Base-by-base conservation (phyloP, 768 basidiomycete genomes). In the Lentinula raphanica region DNA sequence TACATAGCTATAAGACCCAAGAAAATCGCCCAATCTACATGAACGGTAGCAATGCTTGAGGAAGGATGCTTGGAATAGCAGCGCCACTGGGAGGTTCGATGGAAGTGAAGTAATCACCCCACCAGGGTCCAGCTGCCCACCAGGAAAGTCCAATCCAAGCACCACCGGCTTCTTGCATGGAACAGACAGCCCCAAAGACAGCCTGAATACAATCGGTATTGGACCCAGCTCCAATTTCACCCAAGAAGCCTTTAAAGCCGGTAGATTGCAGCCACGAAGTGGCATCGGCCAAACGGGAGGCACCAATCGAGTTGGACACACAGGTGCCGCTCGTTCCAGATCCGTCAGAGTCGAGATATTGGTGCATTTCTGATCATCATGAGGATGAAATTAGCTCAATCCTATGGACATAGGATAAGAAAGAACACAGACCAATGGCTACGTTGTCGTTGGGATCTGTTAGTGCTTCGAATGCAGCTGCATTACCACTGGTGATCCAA, bases 271-370 rank as follows among this genome's bases (percentile, higher is more conserved):
- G 77, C 85, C 85, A 85, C 17, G 68, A 62, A 2, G 85, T 85
- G 8, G 85, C 85, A 32, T 66, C 77, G 29, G 76, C 72, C 39
- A 86, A 68, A 62, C 84, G 82, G 63, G 83, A 79, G 19, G 75
- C 76, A 56, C 84, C 84, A 64, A 86, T 84, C 28, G 81, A 84
- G 17, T 77, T 71, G 8, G 79, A 82, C 36, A 86, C 84, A 65
- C 85, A 87, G 25, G 69, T 76, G 1, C 65, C 65, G 48, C 68
- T 75, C 7, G 84, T 85, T 51, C 82, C 83, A 19, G 82, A 84
- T 61, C 81, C 78, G 64, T 87, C 84, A 35, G 77, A 79, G 68
- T 86, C 84, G 62, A 87, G 83, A 73, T 87, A 87, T 67, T 86
- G 83, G 68, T 87, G 84, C 82, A 86, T 85, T 66, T 87, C 82